These are phyloP conservation scores for Serendipita sp. DNA, from an alignment of 768 basidiomycete genomes.

Conservation along the genomic window DNA sequence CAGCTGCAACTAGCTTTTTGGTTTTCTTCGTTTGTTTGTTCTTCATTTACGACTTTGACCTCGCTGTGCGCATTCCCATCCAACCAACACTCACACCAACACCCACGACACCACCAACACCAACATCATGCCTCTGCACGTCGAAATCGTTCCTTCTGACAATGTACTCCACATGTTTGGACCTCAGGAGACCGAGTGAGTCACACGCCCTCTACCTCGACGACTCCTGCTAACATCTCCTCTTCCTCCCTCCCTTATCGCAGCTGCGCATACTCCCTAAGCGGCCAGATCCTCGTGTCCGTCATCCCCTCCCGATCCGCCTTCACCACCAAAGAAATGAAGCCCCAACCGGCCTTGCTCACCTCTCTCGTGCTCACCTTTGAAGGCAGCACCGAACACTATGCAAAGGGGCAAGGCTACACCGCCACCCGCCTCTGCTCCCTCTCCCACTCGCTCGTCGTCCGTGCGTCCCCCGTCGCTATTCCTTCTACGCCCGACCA, in stretches of 20 bases:
- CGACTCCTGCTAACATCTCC: constrained; percentile 3
- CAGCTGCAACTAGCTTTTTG: too few species aligned
- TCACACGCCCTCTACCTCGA: constrained; percentile 2
- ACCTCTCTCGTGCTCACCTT: constrained; percentile 62
- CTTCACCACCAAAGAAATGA: constrained; percentile 32
- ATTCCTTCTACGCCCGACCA: constrained; percentile 39
- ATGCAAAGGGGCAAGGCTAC: constrained; percentile 51
- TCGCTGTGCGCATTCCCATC: too few species aligned
- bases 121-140: constrained; percentile 42
- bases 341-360: constrained; percentile 37
- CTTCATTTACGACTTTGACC: too few species aligned
- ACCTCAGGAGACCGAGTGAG: constrained; percentile 48
- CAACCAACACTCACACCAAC: too few species aligned
- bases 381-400: constrained; percentile 72
- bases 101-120: too few species aligned
- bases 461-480: constrained; percentile 42
- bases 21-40: too few species aligned
- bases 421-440: constrained; percentile 50
- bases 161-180: constrained; percentile 55
- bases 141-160: constrained; percentile 47
- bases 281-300: constrained; percentile 60
- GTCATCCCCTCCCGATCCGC: constrained; percentile 41
- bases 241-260: neutral
- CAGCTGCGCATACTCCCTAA: constrained; percentile 77
- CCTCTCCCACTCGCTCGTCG: constrained; percentile 45